Percentiles rank a stretch among this genome's conserved stretches.
These are phyloP conservation scores for Neophaeococcomyces aloes DNA, from an alignment of 2,329 filamentous ascomycete species.

Conservation along the genomic window DNA sequence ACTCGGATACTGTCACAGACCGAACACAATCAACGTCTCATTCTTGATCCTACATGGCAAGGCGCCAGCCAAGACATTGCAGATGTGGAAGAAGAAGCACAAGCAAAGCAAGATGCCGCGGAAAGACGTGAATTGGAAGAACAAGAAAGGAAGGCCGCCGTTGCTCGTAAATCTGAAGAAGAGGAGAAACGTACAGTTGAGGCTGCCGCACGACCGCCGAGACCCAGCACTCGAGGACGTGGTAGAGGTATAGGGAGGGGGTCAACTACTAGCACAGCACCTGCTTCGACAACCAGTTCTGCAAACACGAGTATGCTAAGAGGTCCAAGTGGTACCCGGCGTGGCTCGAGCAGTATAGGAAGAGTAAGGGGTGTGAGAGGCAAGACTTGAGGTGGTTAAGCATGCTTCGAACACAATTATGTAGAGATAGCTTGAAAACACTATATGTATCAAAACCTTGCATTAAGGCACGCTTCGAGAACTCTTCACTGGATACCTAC, in stretches of 20 bases:
- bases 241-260: slow-evolving; percentile 11
- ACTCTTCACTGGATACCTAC: too few relatives aligned
- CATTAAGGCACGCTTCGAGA: too few relatives aligned
- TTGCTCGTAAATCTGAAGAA: slow-evolving; percentile 43
- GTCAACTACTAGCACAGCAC: slow-evolving; percentile 9
- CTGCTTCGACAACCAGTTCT: slow-evolving; percentile 12
- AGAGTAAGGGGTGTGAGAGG: slow-evolving; percentile 11
- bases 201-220: slow-evolving; percentile 25
- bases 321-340: slow-evolving; percentile 8
- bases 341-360: slow-evolving; percentile 11
- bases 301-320: slow-evolving; percentile 9
- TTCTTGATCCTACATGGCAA: slow-evolving; percentile 81
- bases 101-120: slow-evolving; percentile 62
- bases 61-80: slow-evolving; percentile 75
- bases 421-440: neutral
- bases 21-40: slow-evolving; percentile 88
- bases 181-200: slow-evolving; percentile 33
- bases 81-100: slow-evolving; percentile 74
- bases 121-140: slow-evolving; percentile 69
- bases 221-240: slow-evolving; percentile 23
- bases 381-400: neutral
- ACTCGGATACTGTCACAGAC: slow-evolving; percentile 92
- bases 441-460: neutral
- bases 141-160: slow-evolving; percentile 63
- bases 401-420: too few relatives aligned